Base-by-base conservation (phyloP, 1,139 yeast genomes). In the Pichia inconspicua region DNA sequence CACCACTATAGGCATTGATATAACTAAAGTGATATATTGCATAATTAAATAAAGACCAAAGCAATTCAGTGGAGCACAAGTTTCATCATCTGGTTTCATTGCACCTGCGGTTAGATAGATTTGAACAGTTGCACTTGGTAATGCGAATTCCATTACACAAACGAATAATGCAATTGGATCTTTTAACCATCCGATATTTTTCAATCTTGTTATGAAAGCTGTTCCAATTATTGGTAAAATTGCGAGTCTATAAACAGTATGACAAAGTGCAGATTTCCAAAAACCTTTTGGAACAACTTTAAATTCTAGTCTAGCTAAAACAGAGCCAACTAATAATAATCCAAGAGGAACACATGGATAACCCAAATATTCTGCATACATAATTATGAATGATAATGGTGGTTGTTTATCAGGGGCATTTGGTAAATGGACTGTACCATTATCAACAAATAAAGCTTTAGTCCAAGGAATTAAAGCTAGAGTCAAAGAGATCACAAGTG, bases 261-360 rank as follows among this genome's bases (percentile, higher is more conserved):
- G 64, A n/a, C 71, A 52, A 1, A 72, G 55, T 1, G 80, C 72
- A 6, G 78, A 68, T 61, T 82, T 80, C 89, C 95, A 84, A 65
- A 88, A 86, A 1, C 95, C 94, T 3, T 73, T 69, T 12, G 90
- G 87, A 58, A 88, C 68, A 12, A 69, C 62, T 12, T 72, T 74
- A 25, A 88, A 69, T 53, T 78, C 74, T 50, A 90, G 71, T 44
- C 96, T 69, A 0, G 95, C 83, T 39, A 90, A 74, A 6, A 96
- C 84, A 4, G 95, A 92, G 1, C 97, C 97, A 42, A 90, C 67
- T 50, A 90, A 65, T 44, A 86, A 63, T 50, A 90, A 70, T 1
- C 97, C 97, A 49, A 87, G 66, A 0, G 97, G 97, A 28, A 90
- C 97, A 36, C 89, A 79, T 0, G 97, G 96, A 3, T 80, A 79